Evolutionary conservation across 805 yeast genomes (phyloP), one percentile per base, ranked within the genome.

Genomic region (Peterozyma toletana): DNA sequence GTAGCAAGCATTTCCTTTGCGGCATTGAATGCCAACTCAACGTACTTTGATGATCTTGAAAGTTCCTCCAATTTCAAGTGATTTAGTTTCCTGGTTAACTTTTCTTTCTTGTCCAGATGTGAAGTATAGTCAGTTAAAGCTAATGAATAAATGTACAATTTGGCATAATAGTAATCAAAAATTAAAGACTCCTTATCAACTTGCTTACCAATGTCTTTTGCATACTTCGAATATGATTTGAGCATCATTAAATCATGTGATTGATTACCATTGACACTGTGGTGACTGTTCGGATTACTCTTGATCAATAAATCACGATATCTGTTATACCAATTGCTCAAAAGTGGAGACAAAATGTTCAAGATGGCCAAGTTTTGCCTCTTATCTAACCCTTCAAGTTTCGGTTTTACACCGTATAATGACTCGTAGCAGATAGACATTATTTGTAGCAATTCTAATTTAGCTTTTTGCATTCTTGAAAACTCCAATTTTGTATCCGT

Each of bases 161-260:
- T 85, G 17, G 93, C 81, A 61, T 91, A 90, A 57, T 86, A 80
- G 63, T 76, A 89, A 57, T 90, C 97, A 58, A 89, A 78, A 35
- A 86, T 75, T 43, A 89, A 63, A 2, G 88, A 74, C 56, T 88
- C 95, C 39, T 75, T 64, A 50, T 81, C 89, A 37, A 88, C 58
- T 40, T 65, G 58, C 11, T 59, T 57, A 10, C 63, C 64, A 5
- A 73, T 42, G 33, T 71, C 77, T 37, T 55, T 63, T 11, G 64
- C 50, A 4, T 59, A 49, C 40, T 70, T 71, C 1, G 73, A 62
- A 34, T 60, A 51, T 2, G 51, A 46, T 55, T 51, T 65, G 58
- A 48, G 56, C 50, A 43, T 58, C 16, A 46, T 48, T 6, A 64
- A 53, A 27, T 43, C 34, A 31, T 48, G 53, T 13, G 38, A 17